Percentiles rank a stretch among this genome's conserved stretches.
phyloP scores from a whole-genome alignment of 2,329 filamentous ascomycete species.

The Botryosphaeria dothidea region DNA sequence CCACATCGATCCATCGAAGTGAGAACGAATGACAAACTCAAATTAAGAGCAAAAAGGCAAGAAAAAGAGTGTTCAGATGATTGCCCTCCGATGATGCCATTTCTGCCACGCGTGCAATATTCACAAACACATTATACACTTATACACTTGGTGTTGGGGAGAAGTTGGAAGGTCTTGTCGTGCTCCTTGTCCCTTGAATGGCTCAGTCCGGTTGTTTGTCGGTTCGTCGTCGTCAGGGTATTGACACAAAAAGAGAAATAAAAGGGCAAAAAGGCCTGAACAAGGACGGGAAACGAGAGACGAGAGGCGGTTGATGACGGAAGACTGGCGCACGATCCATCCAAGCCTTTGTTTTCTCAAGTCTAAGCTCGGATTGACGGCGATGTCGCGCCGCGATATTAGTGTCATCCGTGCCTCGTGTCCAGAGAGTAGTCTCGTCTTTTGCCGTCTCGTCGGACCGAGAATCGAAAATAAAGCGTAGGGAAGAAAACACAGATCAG shows the following conservation, averaged over 20 bases:
- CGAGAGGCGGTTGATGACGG: not conserved
- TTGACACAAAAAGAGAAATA: not conserved
- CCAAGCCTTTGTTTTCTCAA: not conserved
- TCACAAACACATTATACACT: slow-evolving; percentile 16
- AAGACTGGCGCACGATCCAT: not conserved
- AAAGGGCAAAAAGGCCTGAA: not conserved
- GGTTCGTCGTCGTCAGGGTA: not conserved
- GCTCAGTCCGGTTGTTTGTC: not conserved
- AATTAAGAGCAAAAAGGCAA: not conserved
- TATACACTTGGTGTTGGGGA: not conserved
- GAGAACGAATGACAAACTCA: not conserved
- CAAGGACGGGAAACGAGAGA: not conserved
- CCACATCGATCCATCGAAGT: not conserved
- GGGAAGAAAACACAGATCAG: not conserved
- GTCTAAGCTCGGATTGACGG: not conserved
- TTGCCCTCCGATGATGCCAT: not conserved
- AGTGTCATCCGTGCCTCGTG: not conserved
- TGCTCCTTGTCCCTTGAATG: not conserved
- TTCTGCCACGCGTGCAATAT: not conserved
- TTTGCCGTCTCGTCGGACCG: not conserved
- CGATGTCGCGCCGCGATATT: not conserved
- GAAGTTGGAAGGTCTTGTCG: not conserved
- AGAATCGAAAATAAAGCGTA: not conserved
- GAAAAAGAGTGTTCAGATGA: not conserved
- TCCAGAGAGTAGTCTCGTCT: not conserved